Base-by-base conservation (phyloP, 2,329 filamentous ascomycete species). In the Claviceps paspali region DNA sequence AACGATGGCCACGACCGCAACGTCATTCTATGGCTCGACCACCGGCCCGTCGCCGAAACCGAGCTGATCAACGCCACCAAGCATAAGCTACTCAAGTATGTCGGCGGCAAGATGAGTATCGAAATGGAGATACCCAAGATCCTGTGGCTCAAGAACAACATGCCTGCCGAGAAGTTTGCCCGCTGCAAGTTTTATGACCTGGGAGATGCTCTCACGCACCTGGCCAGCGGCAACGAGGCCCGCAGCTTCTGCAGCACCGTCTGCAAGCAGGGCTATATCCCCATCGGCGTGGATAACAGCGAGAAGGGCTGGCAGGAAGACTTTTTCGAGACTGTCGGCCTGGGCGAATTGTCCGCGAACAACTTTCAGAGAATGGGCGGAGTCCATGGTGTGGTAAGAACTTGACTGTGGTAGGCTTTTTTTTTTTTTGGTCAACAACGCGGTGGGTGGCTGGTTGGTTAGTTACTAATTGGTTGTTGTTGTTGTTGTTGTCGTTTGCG, bases 51-150 rank as follows among this genome's bases (percentile, higher is more conserved):
- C 11, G 75, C 83, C 42, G 91, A 98, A 68, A 92, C 88, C 0
- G 79, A 83, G 44, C 82, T 83, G 62, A 93, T 98, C 64, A 98
- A 98, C 58, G 76, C 76, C 38, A 96, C 91, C 3, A 71, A 79
- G 37, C 91, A 98, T 66, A 91, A 92, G 58, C 68, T 98, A 38
- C 74, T 98, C 41, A 82, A 86, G 52, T 98, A 98, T 54, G 91
- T 98, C 14, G 91, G 91, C 48, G 91, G 91, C 45, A 88, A 82
- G 56, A 98, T 98, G 91, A 94, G 85, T 56, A 88, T 95, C 46
- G 91, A 98, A 67, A 98, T 98, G 91, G 91, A 98, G 59, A 92
- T 98, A 39, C 91, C 91, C 45, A 98, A 98, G 64, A 84, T 95
- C 1, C 69, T 96, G 40, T 98, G 91, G 91, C 70, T 98, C 54